Evolutionary conservation across 257 asterid species (phyloP).

Genomic region (Phtheirospermum japonicum): DNA sequence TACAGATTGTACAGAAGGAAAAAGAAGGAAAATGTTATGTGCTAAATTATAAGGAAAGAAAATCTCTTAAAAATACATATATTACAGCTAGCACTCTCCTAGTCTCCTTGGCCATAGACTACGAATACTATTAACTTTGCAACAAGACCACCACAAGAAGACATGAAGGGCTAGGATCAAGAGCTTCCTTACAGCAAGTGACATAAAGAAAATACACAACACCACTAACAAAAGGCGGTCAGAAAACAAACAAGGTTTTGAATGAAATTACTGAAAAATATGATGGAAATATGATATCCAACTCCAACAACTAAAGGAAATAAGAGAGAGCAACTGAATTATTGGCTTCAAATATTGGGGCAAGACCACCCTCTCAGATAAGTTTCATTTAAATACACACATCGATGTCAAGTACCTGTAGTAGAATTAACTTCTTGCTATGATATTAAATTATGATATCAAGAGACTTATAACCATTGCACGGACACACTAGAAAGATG

Average conservation of each 20-base stretch:
- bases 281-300: too few species aligned
- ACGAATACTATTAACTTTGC: neutral
- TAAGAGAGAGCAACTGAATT: neutral
- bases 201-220: too few species aligned
- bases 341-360: neutral
- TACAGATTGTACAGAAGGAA: too few species aligned
- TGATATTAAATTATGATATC: too few species aligned
- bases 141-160: neutral
- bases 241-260: neutral
- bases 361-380: neutral
- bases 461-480: too few species aligned
- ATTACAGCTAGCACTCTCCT: neutral
- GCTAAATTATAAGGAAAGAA: neutral
- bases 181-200: neutral
- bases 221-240: neutral
- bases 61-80: neutral
- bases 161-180: neutral
- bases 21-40: too few species aligned
- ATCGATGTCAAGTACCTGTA: too few species aligned
- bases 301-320: neutral
- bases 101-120: neutral
- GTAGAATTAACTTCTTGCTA: too few species aligned
- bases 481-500: too few species aligned
- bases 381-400: too few species aligned
- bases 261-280: neutral